phyloP scores from a whole-genome alignment of 176 grass and related monocot genomes.

The Triticum timopheevii region DNA sequence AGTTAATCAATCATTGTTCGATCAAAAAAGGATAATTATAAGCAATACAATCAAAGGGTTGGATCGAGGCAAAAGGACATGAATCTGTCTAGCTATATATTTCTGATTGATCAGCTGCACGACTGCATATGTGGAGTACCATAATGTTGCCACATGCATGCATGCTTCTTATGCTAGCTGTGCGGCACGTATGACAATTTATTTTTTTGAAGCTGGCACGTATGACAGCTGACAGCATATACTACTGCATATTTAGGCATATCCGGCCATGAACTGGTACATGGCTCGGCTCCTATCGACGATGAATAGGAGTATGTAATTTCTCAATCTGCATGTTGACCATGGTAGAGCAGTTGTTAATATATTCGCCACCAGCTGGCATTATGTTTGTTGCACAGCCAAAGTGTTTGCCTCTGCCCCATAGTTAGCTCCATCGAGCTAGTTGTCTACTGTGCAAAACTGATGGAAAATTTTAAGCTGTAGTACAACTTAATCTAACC shows the following conservation, averaged over 20 bases:
- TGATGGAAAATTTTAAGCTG: too few species aligned
- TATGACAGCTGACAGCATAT: neutral
- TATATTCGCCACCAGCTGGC: too few species aligned
- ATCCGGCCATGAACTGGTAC: too few species aligned
- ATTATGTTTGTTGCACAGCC: too few species aligned
- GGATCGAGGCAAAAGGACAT: neutral
- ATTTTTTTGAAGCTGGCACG: too few species aligned
- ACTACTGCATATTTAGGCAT: neutral
- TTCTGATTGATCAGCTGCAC: slow-evolving; percentile 6
- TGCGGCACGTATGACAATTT: neutral
- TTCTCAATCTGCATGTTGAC: neutral
- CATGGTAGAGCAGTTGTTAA: too few species aligned
- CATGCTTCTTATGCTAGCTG: neutral
- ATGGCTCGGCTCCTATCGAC: neutral
- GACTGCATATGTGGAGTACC: neutral
- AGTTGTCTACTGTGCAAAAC: too few species aligned
- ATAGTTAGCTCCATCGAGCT: too few species aligned
- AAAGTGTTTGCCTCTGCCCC: too few species aligned
- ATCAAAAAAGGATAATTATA: neutral
- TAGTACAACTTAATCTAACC: too few species aligned
- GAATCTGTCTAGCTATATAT: neutral
- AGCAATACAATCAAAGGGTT: neutral
- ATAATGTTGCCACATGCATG: slow-evolving; percentile 14
- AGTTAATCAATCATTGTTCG: slow-evolving; percentile 19
- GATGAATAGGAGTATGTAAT: neutral